Evolutionary conservation across 1,284 basidiomycete species (phyloP), one percentile per base, ranked within the genome.

Genomic region (Porodaedalea pini): DNA sequence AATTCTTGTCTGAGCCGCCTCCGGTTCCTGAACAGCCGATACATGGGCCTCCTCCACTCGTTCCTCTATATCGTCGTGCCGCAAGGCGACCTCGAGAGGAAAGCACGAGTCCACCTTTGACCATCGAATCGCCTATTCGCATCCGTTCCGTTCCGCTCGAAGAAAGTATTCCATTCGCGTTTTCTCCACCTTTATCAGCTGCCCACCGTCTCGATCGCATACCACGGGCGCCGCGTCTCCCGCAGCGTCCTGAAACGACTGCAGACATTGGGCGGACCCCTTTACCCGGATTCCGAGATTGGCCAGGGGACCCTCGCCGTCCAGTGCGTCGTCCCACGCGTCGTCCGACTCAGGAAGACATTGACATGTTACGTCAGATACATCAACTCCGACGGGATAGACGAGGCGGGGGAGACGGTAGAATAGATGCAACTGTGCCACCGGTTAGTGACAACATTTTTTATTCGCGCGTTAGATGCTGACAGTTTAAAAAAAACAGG

Each of bases 31-130:
- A 61, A n/a, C 58, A 56, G 17, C 51, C 56, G 48, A 45, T 61
- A 5, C 59, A 61, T 23, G 59, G 59, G 3, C 59, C 59, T 17
- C 59, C 59, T 10, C 56, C 59, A 8, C 39, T 61, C 15, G 51
- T 54, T n/a, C 50, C 59, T 23, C 37, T 61, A 25, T 44, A 48
- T 11, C 55, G 55, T 32, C 56, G 56, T 11, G 27, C 54, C 19
- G n/a, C 45, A 32, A 31, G 51, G 5, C 40, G 29, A 11, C 44
- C 43, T 17, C 39, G 59, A 43, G 17, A 34, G 19, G 47, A 48
- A 10, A 61, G 55, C 48, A 43, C 45, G 4, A 57, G 51, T 44
- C 56, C 56, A 1, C 59, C 59, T 27, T 15, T 47, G 21, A 54
- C 55, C 11, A 44, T 54, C 32, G 53, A 39, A 31, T 43, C 41